Evolutionary conservation across 2,329 filamentous ascomycete genomes (phyloP).

Genomic region (Clonostachys sp.): DNA sequence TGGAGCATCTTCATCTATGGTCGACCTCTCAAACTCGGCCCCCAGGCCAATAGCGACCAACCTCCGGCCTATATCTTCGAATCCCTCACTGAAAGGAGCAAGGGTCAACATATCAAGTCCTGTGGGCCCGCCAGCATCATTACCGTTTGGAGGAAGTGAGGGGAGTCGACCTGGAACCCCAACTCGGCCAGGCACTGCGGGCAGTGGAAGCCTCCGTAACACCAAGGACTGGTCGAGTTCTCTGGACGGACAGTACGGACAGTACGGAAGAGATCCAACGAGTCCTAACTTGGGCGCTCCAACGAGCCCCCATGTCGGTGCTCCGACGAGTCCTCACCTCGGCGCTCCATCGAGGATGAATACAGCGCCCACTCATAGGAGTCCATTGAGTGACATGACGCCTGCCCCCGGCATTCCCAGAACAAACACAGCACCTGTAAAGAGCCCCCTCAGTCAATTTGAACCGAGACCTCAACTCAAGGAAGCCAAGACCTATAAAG

Average conservation of each 20-base stretch:
- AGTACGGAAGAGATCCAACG: constrained; percentile 6
- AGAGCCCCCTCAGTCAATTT: constrained; percentile 33
- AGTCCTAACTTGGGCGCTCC: background rate
- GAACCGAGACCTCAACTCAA: constrained; percentile 19
- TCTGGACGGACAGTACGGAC: constrained; percentile 39
- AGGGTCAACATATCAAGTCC: constrained; percentile 6
- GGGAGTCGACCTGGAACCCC: constrained; percentile 21
- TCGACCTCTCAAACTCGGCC: constrained; percentile 31
- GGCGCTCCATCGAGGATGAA: background rate
- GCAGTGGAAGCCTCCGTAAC: constrained; percentile 9
- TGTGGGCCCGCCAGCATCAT: constrained; percentile 12
- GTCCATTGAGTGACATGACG: constrained; percentile 10
- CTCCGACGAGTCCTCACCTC: background rate
- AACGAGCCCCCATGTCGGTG: background rate
- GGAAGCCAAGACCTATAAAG: constrained; percentile 5
- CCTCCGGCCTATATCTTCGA: constrained; percentile 27
- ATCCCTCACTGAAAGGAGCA: constrained; percentile 24
- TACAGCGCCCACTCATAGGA: no score
- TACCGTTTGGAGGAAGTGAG: constrained; percentile 18
- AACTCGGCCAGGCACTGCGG: constrained; percentile 25
- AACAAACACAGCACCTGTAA: constrained; percentile 10
- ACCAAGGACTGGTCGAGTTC: constrained; percentile 39
- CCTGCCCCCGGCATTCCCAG: constrained; percentile 6
- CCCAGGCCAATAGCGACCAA: constrained; percentile 16
- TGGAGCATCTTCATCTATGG: constrained; percentile 35